These are phyloP conservation scores for Meyerozyma sp. DNA, from an alignment of 1,139 yeast genomes.

Conservation along the genomic window DNA sequence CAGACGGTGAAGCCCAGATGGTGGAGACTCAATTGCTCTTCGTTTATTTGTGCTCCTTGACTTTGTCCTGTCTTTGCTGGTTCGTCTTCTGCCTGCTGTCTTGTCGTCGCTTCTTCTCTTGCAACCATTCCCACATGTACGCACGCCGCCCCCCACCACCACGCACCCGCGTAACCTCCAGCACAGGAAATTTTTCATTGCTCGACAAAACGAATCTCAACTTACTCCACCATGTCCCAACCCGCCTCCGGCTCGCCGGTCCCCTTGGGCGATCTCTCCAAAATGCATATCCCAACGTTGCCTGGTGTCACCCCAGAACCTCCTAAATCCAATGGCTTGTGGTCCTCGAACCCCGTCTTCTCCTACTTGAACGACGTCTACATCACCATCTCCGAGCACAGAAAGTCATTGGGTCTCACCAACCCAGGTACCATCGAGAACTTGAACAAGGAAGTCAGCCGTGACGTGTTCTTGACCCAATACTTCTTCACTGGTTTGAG, in stretches of 20 bases:
- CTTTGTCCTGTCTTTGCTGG: too few relatives aligned
- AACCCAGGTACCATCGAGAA: conserved; percentile 97
- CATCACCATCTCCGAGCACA: conserved; percentile 66
- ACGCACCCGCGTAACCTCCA: neutral
- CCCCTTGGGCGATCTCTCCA: conserved; percentile 49
- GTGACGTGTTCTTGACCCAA: conserved; percentile 87
- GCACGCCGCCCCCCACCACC: neutral
- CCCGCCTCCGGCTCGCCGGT: conserved; percentile 22
- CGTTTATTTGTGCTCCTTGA: too few relatives aligned
- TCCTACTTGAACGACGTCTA: conserved; percentile 77
- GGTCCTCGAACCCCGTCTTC: conserved; percentile 85
- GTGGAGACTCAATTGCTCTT: too few relatives aligned
- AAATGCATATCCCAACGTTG: conserved; percentile 49
- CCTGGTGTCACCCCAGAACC: conserved; percentile 51
- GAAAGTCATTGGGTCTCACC: conserved; percentile 72
- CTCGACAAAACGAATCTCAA: neutral
- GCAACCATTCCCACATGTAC: neutral
- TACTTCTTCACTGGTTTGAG: conserved; percentile 93
- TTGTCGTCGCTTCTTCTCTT: too few relatives aligned
- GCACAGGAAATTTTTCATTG: conserved; percentile 1
- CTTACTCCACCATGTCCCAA: conserved; percentile 8
- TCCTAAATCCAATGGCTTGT: conserved; percentile 52
- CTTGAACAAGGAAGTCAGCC: conserved; percentile 85
- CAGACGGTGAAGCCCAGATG: too few relatives aligned
- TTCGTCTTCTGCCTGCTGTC: too few relatives aligned